Evolutionary conservation across 1,284 basidiomycete species (phyloP).

Genomic region (Phellinidium pouzarii): DNA sequence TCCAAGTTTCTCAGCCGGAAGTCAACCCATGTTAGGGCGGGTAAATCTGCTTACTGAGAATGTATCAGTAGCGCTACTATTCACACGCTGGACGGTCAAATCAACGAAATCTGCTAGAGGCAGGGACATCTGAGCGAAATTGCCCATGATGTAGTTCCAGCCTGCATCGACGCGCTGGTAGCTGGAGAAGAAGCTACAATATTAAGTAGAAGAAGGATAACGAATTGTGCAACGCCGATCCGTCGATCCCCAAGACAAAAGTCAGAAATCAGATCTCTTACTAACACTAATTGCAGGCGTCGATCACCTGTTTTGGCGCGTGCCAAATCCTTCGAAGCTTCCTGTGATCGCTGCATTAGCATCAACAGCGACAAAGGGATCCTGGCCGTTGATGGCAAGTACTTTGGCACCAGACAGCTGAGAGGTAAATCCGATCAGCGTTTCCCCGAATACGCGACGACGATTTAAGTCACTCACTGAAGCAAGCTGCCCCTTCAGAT

Average conservation of each 20-base stretch:
- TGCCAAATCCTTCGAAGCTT: constrained; percentile 38
- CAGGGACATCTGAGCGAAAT: constrained; percentile 53
- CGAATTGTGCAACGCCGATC: constrained; percentile 6
- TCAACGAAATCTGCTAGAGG: constrained; percentile 46
- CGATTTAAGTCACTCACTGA: constrained; percentile 30
- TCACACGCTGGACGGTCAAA: constrained; percentile 40
- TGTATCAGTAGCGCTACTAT: constrained; percentile 36
- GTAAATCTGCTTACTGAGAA: constrained; percentile 32
- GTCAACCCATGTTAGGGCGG: too few relatives aligned
- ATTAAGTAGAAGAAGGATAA: constrained; percentile 1
- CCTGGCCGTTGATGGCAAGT: constrained; percentile 43
- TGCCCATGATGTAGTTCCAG: constrained; percentile 55
- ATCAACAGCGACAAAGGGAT: constrained; percentile 49
- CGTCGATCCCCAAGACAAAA: constrained; percentile 18
- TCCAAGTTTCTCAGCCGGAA: too few relatives aligned
- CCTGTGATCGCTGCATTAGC: constrained; percentile 42
- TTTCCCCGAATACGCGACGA: neutral
- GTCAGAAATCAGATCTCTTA: neutral
- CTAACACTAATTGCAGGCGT: constrained; percentile 1
- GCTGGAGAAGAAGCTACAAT: constrained; percentile 35
- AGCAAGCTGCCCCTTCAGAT: constrained; percentile 41
- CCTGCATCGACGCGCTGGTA: constrained; percentile 32
- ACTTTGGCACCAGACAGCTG: constrained; percentile 53
- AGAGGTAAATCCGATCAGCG: neutral
- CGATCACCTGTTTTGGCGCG: constrained; percentile 39